phyloP scores from a whole-genome alignment of 2,329 filamentous ascomycete species.

The Dothideomycetidae sp. region DNA sequence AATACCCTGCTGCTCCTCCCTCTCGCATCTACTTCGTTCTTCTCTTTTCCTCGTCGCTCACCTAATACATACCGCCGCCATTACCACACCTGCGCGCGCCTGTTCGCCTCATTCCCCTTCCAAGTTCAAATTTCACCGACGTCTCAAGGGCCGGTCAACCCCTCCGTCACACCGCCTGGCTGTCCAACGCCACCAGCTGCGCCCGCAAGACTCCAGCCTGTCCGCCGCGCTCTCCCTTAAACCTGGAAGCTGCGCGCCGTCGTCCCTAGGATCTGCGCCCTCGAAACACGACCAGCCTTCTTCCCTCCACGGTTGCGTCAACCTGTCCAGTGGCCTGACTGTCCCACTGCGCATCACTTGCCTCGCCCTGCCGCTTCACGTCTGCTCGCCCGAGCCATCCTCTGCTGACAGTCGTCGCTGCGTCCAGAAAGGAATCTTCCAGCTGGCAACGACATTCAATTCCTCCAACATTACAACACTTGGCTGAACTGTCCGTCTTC shows the following conservation, averaged over 20 bases:
- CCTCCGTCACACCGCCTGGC: too few relatives aligned
- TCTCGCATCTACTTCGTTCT: background rate
- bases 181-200: background rate
- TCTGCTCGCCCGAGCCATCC: too few relatives aligned
- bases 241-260: too few relatives aligned
- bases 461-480: too few relatives aligned
- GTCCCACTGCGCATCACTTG: background rate
- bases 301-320: background rate
- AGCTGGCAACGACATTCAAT: background rate
- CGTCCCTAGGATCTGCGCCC: background rate
- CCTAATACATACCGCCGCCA: too few relatives aligned
- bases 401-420: too few relatives aligned
- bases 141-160: background rate
- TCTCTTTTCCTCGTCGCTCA: background rate
- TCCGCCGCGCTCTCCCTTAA: background rate
- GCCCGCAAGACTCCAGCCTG: background rate
- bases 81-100: too few relatives aligned
- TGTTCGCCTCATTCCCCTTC: background rate
- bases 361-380: too few relatives aligned
- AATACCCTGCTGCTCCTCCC: too few relatives aligned
- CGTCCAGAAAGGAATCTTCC: too few relatives aligned
- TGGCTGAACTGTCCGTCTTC: too few relatives aligned
- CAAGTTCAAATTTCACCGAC: background rate
- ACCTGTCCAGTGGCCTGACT: too few relatives aligned
- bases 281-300: background rate